Evolutionary conservation across 345 rosid genomes (phyloP).

Genomic region (Salix exigua): DNA sequence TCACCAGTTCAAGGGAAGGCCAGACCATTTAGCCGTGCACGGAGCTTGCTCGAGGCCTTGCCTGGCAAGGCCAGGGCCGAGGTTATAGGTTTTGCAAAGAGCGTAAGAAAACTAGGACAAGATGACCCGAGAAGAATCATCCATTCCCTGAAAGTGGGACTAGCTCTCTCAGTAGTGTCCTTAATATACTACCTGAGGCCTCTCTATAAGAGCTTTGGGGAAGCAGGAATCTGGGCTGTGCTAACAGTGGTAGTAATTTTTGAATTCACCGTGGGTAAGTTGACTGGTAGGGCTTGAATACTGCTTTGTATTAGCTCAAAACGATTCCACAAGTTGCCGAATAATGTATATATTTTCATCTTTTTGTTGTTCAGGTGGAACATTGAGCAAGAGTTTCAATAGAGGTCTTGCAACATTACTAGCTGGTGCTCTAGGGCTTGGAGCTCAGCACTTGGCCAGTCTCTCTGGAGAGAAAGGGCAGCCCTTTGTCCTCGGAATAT

Average conservation of each 20-base stretch:
- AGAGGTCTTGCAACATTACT: constrained; percentile 25
- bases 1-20: neutral
- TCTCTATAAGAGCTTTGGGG: neutral
- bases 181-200: neutral
- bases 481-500: constrained; percentile 20
- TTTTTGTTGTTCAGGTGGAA: constrained; percentile 19
- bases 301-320: neutral
- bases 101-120: neutral
- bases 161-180: neutral
- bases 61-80: neutral
- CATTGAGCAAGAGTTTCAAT: constrained; percentile 19
- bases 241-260: neutral
- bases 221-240: neutral
- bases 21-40: neutral
- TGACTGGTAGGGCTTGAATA: neutral
- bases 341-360: too few species aligned
- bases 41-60: neutral
- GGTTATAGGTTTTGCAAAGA: neutral
- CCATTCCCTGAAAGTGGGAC: constrained; percentile 1
- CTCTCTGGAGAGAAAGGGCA: constrained; percentile 21
- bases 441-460: constrained; percentile 21
- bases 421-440: constrained; percentile 25
- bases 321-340: neutral
- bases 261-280: neutral
- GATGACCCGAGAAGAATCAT: constrained; percentile 1